A percentile compares a stretch with the other conserved stretches of the same genome.
Conservation (phyloP, 495 filamentous ascomycete genomes). For the Bombardia bombarda region DNA sequence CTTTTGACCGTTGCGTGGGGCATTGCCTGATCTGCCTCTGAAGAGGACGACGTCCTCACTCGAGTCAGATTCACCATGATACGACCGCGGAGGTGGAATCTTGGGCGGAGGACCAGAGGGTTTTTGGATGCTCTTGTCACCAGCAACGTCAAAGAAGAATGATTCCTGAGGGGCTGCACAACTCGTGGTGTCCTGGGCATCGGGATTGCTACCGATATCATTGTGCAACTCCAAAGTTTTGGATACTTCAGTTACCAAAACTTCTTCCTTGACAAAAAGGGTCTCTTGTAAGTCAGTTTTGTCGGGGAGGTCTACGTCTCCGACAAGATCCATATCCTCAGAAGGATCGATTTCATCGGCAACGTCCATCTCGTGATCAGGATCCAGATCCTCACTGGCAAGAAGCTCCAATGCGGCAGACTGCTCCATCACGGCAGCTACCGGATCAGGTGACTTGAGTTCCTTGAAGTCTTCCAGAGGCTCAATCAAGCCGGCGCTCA, state of each 20-base stretch:
- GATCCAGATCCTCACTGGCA: not conserved
- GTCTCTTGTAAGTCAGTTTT: too few species aligned
- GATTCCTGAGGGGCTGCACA: not conserved
- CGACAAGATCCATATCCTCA: too few species aligned
- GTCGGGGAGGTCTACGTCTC: too few species aligned
- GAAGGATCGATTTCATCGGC: too few species aligned
- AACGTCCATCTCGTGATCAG: too few species aligned
- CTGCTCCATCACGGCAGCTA: not conserved
- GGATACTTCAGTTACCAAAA: too few species aligned
- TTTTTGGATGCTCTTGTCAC: constrained; percentile 12
- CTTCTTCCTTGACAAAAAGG: too few species aligned
- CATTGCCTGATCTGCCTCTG: constrained; percentile 36
- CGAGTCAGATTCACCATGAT: constrained; percentile 42
- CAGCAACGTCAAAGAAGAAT: constrained; percentile 20
- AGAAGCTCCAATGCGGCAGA: not conserved
- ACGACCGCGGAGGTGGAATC: constrained; percentile 18
- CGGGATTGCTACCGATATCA: too few species aligned
- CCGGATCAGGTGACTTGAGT: not conserved
- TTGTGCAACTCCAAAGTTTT: too few species aligned
- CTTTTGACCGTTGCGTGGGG: not conserved
- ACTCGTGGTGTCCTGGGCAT: too few species aligned
- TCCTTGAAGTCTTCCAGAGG: constrained; percentile 28
- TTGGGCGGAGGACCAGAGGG: not conserved
- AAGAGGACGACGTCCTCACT: constrained; percentile 64
- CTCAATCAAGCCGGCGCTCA: constrained; percentile 60